phyloP scores from a whole-genome alignment of 2,329 filamentous ascomycete genomes.

The Beauveria bassiana region DNA sequence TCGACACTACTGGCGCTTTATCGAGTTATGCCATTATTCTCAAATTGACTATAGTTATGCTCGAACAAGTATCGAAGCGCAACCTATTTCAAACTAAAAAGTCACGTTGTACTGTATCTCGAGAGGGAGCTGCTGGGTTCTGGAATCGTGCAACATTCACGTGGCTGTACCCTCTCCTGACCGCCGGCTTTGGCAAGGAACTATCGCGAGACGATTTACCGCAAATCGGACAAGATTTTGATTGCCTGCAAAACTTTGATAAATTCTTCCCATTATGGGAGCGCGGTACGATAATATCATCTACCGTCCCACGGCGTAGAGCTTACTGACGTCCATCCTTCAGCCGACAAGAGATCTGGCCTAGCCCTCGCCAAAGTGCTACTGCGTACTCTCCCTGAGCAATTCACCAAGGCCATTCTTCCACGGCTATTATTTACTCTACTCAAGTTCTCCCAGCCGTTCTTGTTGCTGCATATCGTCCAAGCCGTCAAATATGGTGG shows the following conservation, averaged over 20 bases:
- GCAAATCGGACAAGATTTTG: neutral
- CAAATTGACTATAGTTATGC: constrained; percentile 21
- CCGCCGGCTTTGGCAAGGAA: neutral
- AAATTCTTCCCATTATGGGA: neutral
- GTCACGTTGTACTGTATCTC: neutral
- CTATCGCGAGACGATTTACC: neutral
- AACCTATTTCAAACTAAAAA: neutral
- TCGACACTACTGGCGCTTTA: constrained; percentile 18
- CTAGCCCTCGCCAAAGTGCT: neutral
- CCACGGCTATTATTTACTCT: neutral
- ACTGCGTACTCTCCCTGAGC: neutral
- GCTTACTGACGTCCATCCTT: too few relatives aligned
- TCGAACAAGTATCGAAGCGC: constrained; percentile 26
- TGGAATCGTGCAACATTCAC: constrained; percentile 3
- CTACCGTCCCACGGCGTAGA: too few relatives aligned
- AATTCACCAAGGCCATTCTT: neutral
- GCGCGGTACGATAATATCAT: neutral
- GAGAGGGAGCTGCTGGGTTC: neutral
- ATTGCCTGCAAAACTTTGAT: neutral
- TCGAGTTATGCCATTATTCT: constrained; percentile 19
- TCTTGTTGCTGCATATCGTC: neutral
- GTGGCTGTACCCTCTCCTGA: neutral
- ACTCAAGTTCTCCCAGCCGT: neutral
- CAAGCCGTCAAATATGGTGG: neutral
- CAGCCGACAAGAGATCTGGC: neutral